A percentile compares a stretch with the other conserved stretches of the same genome.
Conservation (phyloP, 2,329 filamentous ascomycete genomes). For the Furcasterigmium furcatum region DNA sequence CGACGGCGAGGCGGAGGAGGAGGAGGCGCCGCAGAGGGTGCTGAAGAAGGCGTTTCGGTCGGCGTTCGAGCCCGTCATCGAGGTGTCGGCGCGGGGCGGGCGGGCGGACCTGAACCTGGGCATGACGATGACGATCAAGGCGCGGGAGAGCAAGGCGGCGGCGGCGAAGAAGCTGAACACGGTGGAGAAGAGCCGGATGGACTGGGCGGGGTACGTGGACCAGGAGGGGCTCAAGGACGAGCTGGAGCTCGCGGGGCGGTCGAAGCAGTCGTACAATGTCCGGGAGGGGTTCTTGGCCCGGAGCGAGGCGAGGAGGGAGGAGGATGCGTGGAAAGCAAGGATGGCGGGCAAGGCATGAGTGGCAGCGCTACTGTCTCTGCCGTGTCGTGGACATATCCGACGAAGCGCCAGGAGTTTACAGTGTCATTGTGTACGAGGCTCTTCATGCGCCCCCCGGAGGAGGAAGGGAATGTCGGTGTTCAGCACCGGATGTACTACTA, state of each 20-base stretch:
- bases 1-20: constrained; percentile 17
- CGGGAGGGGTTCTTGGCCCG: constrained; percentile 64
- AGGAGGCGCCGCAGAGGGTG: constrained; percentile 30
- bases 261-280: constrained; percentile 60
- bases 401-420: too few species aligned
- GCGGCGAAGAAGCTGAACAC: constrained; percentile 65
- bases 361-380: too few species aligned
- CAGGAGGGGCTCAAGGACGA: constrained; percentile 70
- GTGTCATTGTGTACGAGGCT: too few species aligned
- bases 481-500: background rate
- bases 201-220: constrained; percentile 71
- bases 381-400: too few species aligned
- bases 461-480: too few species aligned
- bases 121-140: constrained; percentile 42
- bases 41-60: constrained; percentile 59
- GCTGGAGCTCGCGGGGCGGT: constrained; percentile 60
- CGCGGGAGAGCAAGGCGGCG: constrained; percentile 35
- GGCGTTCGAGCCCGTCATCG: constrained; percentile 55
- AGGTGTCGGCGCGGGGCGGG: constrained; percentile 20
- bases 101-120: constrained; percentile 59
- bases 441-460: too few species aligned
- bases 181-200: constrained; percentile 70
- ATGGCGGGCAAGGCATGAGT: constrained; percentile 34
- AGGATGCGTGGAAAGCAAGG: constrained; percentile 54
- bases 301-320: constrained; percentile 60